Evolutionary conservation across 148 eudicot species (phyloP), one percentile per base, ranked within the genome.

Genomic region (Mesembryanthemum crystallinum): DNA sequence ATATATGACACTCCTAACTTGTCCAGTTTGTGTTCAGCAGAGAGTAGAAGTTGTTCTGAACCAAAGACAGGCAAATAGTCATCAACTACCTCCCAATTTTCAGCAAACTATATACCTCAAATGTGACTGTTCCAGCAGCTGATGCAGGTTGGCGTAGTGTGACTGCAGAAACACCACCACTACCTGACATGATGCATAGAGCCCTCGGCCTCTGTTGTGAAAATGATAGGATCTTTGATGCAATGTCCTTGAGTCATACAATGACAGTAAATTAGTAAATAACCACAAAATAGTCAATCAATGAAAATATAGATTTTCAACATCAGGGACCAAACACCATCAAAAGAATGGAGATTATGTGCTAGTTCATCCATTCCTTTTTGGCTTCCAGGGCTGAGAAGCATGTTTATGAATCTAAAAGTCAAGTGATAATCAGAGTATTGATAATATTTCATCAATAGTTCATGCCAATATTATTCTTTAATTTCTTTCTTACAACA

Each of bases 121-220:
- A 93, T 32, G 93, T 84, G 51, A 89, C 83, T 29, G 91, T 82
- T 57, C 85, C 83, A 51, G 76, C 82, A 71, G 85, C 57, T 51
- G 89, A 79, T 75, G 83, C 78, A 76, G 91, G 87, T 69, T 89
- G 93, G 28, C 90, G 89, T 58, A 93, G 71, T 69, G 96, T 87
- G 62, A 90, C 92, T 58, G 88, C 80, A 55, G 98, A 93, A 76
- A 93, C 93, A 37, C 93, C 81, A 62, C 98, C 98, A 84, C 80
- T 89, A 29, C 88, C 98, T 30, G 98, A 89, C 86, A 93, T 69
- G 69, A 93, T 83, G 76, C 98, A 93, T 37, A 93, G 68, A 76
- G 96, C 98, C 81, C 98, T 84, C 27, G 93, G 92, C 87, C 93
- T 85, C 77, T 93, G 96, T 72, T 93, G 96, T 61, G 98, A 82